Conservation (phyloP, 164 flowering plant genomes). For the Berberis thunbergii region DNA sequence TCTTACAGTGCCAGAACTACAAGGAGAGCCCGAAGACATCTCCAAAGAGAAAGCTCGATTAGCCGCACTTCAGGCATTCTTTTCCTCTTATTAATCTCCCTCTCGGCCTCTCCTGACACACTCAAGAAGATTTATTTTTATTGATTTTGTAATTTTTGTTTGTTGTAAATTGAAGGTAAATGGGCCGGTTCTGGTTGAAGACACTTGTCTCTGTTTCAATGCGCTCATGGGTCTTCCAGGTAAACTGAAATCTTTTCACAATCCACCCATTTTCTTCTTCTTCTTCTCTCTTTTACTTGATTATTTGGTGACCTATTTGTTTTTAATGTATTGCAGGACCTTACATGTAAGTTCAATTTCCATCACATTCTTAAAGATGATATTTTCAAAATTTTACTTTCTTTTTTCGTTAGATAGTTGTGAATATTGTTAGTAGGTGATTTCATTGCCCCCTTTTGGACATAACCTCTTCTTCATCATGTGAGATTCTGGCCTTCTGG, state of each 20-base stretch:
- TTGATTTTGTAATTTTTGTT: conserved; percentile 2
- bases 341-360: too few species aligned
- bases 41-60: conserved; percentile 88
- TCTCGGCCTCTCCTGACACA: not conserved
- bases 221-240: conserved; percentile 93
- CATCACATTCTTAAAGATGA: too few species aligned
- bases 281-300: not conserved
- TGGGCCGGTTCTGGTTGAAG: conserved; percentile 95
- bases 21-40: conserved; percentile 94
- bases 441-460: too few species aligned
- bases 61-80: conserved; percentile 67
- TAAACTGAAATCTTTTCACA: conserved; percentile 5
- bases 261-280: not conserved
- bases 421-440: too few species aligned
- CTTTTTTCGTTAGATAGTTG: too few species aligned
- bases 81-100: not conserved
- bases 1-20: conserved; percentile 75
- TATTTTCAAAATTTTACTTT: too few species aligned
- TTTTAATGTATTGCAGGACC: conserved; percentile 40
- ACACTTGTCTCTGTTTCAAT: conserved; percentile 93
- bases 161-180: conserved; percentile 37
- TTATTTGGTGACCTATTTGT: not conserved
- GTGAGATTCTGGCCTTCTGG: too few species aligned
- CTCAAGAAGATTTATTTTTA: not conserved
- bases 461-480: too few species aligned